Conservation (phyloP, 2,329 filamentous ascomycete species). For the Macrophomina tecta region DNA sequence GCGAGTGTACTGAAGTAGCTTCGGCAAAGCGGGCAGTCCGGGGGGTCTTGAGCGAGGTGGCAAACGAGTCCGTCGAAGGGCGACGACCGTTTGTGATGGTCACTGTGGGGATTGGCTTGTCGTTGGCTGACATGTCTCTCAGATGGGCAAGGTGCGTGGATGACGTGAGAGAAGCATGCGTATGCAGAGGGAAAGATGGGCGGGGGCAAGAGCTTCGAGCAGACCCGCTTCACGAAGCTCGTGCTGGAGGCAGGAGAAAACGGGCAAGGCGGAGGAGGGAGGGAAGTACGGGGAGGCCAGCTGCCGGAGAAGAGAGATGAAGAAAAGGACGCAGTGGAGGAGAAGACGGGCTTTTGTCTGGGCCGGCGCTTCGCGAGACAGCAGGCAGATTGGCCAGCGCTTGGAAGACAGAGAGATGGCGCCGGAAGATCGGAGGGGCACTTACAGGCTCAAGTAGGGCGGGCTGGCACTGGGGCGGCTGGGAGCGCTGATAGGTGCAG, state of each 20-base stretch:
- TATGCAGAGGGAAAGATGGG: slow-evolving; percentile 31
- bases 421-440: slow-evolving; percentile 14
- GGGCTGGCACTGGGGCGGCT: slow-evolving; percentile 7
- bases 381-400: slow-evolving; percentile 23
- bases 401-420: slow-evolving; percentile 10
- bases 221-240: slow-evolving; percentile 27
- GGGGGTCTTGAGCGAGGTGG: slow-evolving; percentile 63
- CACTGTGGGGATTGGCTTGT: slow-evolving; percentile 50
- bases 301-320: slow-evolving; percentile 39
- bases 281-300: slow-evolving; percentile 48
- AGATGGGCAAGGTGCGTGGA: slow-evolving; percentile 37
- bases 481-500: slow-evolving; percentile 26
- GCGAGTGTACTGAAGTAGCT: slow-evolving; percentile 79
- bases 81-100: slow-evolving; percentile 47
- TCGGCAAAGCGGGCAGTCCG: slow-evolving; percentile 81
- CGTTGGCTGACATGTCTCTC: slow-evolving; percentile 53
- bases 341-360: slow-evolving; percentile 48
- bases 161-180: slow-evolving; percentile 44
- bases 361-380: slow-evolving; percentile 43
- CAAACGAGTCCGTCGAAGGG: slow-evolving; percentile 46
- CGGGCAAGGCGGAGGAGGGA: slow-evolving; percentile 39
- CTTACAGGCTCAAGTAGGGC: slow-evolving; percentile 27
- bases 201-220: slow-evolving; percentile 17
- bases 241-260: slow-evolving; percentile 29
- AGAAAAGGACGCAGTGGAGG: slow-evolving; percentile 39